phyloP scores from a whole-genome alignment of 2,329 filamentous ascomycete genomes.

The Penicillium sp. region DNA sequence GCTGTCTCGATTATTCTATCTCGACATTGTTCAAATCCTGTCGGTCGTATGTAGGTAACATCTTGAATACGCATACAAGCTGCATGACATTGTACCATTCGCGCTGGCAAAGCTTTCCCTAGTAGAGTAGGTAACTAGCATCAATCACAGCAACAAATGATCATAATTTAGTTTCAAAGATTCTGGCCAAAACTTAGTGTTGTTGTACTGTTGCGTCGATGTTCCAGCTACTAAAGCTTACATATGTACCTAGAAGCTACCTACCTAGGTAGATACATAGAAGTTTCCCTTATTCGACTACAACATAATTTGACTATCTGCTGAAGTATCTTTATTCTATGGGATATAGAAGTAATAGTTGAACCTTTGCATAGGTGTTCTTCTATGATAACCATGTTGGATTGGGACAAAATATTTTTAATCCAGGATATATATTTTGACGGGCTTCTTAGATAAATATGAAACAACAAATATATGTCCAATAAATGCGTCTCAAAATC shows the following conservation, averaged over 20 bases:
- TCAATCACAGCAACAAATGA: too few species aligned
- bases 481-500: neutral
- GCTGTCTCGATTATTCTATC: neutral
- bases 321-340: neutral
- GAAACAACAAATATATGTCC: too few species aligned
- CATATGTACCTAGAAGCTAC: neutral
- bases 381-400: neutral
- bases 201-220: neutral
- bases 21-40: neutral
- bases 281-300: neutral
- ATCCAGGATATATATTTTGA: neutral
- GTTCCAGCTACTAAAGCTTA: neutral
- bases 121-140: neutral
- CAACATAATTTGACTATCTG: neutral
- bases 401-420: neutral
- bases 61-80: neutral
- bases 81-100: neutral
- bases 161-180: neutral
- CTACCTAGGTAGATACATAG: too few species aligned
- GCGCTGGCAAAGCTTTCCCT: neutral
- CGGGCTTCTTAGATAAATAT: neutral
- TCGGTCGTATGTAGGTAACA: neutral
- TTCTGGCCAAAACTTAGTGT: neutral
- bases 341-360: neutral
- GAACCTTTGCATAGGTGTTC: neutral